These are phyloP conservation scores for Sordariomycetes sp. DNA, from an alignment of 2,329 filamentous ascomycete species.

Conservation along the genomic window DNA sequence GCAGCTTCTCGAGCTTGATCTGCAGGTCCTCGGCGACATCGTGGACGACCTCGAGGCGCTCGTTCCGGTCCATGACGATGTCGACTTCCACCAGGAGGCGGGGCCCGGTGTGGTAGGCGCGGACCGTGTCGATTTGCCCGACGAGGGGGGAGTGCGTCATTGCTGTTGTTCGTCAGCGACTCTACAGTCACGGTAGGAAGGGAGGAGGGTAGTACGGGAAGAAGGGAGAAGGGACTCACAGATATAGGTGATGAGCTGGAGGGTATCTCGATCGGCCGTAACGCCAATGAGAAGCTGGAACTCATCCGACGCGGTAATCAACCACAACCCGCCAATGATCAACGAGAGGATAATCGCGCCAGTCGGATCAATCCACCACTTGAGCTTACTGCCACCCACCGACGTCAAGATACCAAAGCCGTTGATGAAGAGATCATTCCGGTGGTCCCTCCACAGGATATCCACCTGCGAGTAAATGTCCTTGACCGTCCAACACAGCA, in stretches of 20 bases:
- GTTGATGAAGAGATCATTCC: conserved; percentile 95
- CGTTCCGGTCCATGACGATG: conserved; percentile 75
- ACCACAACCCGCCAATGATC: conserved; percentile 70
- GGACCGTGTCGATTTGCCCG: conserved; percentile 82
- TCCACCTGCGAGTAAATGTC: conserved; percentile 85
- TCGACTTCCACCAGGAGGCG: conserved; percentile 91
- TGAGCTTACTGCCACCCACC: conserved; percentile 76
- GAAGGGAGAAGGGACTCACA: neutral
- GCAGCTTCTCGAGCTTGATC: conserved; percentile 83
- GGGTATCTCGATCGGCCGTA: conserved; percentile 68
- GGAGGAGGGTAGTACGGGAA: too few species aligned
- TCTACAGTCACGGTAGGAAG: neutral
- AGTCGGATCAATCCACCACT: conserved; percentile 91
- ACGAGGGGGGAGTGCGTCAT: conserved; percentile 81
- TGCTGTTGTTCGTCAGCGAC: conserved; percentile 27
- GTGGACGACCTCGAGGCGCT: conserved; percentile 66
- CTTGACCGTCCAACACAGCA: conserved; percentile 86
- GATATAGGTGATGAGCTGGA: conserved; percentile 93
- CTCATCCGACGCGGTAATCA: conserved; percentile 73
- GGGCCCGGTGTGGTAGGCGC: conserved; percentile 82
- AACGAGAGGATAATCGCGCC: conserved; percentile 76
- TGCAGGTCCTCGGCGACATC: conserved; percentile 91
- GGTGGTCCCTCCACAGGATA: conserved; percentile 93
- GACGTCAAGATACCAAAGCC: conserved; percentile 84
- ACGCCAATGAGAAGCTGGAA: conserved; percentile 88